A percentile compares a stretch with the other conserved stretches of the same genome.
Conservation (phyloP, 2,329 filamentous ascomycete genomes). For the Acrodontium crateriforme region DNA sequence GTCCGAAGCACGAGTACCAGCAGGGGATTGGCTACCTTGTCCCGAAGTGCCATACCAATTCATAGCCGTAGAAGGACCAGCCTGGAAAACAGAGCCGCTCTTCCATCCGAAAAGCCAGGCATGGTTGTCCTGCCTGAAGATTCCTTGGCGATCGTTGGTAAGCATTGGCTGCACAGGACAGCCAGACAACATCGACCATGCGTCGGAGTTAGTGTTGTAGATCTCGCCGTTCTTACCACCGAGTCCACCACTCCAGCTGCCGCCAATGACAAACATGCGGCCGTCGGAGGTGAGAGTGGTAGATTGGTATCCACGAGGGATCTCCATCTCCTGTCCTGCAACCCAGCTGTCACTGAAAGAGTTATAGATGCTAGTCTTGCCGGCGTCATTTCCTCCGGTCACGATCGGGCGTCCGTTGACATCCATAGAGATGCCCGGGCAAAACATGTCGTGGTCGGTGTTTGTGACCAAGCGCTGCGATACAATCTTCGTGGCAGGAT, state of each 20-base stretch:
- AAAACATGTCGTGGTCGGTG: conserved; percentile 43
- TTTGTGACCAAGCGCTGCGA: conserved; percentile 16
- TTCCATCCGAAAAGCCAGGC: conserved; percentile 41
- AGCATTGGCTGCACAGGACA: conserved; percentile 30
- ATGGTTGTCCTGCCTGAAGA: conserved; percentile 39
- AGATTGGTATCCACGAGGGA: conserved; percentile 40
- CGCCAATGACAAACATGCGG: conserved; percentile 44
- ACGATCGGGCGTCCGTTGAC: conserved; percentile 38
- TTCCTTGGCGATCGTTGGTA: conserved; percentile 26
- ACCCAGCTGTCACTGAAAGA: conserved; percentile 27
- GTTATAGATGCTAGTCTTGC: conserved; percentile 37
- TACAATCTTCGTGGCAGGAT: conserved; percentile 5
- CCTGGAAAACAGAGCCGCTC: conserved; percentile 37
- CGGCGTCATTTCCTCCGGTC: conserved; percentile 38
- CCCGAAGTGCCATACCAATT: conserved; percentile 42
- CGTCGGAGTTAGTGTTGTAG: conserved; percentile 31
- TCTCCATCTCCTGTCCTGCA: conserved; percentile 29
- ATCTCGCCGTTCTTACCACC: conserved; percentile 42
- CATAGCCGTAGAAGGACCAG: conserved; percentile 40
- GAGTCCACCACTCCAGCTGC: conserved; percentile 38
- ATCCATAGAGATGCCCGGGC: conserved; percentile 40
- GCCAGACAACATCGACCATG: conserved; percentile 42
- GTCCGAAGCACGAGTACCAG: conserved; percentile 31
- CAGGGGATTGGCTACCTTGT: conserved; percentile 27
- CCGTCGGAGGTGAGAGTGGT: conserved; percentile 39